A percentile compares a stretch with the other conserved stretches of the same genome.
These are phyloP conservation scores for Fragosphaeria purpurea DNA, from an alignment of 2,329 filamentous ascomycete species.

Conservation along the genomic window DNA sequence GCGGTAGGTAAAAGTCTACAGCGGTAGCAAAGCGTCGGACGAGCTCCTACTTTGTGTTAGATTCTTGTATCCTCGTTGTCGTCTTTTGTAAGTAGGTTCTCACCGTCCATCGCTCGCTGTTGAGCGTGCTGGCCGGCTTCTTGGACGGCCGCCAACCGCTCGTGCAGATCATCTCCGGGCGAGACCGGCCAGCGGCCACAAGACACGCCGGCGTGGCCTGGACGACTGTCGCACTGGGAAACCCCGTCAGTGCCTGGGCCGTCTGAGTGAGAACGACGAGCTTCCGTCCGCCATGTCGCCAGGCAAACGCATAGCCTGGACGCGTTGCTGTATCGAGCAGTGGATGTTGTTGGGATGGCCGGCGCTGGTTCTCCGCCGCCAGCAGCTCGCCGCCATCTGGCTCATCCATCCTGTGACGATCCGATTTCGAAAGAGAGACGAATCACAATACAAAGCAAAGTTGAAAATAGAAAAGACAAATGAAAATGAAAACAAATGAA, in stretches of 20 bases:
- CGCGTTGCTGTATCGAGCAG: not conserved
- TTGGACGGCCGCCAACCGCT: too few species aligned
- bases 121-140: too few species aligned
- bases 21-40: not conserved
- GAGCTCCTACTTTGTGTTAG: not conserved
- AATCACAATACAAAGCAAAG: too few species aligned
- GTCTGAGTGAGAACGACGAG: not conserved
- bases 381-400: too few species aligned
- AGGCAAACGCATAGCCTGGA: not conserved
- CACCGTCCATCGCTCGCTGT: too few species aligned
- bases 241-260: not conserved
- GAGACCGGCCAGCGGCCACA: not conserved
- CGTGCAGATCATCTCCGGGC: not conserved
- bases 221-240: not conserved
- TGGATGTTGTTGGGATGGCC: not conserved
- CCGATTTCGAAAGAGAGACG: too few species aligned
- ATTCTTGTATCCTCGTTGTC: too few species aligned
- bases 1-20: not conserved
- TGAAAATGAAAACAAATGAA: too few species aligned
- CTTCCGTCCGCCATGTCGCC: not conserved
- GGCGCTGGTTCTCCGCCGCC: too few species aligned
- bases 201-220: conserved; percentile 10
- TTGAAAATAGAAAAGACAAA: too few species aligned
- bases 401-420: too few species aligned
- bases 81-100: too few species aligned